phyloP scores from a whole-genome alignment of 495 filamentous ascomycete species.

The Xylaria castorea region DNA sequence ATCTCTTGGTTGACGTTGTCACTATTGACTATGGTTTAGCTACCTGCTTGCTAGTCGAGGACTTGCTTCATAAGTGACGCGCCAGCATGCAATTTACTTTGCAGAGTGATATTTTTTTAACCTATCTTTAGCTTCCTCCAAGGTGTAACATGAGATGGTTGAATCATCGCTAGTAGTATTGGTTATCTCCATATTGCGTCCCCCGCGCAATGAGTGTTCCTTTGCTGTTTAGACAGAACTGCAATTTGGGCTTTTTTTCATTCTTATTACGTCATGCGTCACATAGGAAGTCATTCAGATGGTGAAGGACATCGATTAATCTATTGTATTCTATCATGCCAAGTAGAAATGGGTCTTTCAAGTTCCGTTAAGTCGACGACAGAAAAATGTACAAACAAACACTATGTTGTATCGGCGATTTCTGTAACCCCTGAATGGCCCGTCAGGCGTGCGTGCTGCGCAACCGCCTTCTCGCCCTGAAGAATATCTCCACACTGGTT shows the following conservation, averaged over 20 bases:
- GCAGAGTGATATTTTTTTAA: neutral
- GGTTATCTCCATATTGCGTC: neutral
- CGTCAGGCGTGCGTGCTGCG: slow-evolving; percentile 27
- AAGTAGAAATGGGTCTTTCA: neutral
- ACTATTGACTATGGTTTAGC: neutral
- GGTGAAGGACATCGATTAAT: neutral
- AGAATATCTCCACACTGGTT: slow-evolving; percentile 69
- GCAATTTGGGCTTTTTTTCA: neutral
- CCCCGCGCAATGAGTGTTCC: neutral
- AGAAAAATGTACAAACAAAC: neutral
- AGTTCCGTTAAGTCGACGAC: neutral
- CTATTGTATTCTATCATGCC: neutral
- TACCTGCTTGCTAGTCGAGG: too few species aligned
- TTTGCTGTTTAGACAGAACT: neutral
- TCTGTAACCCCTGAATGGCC: slow-evolving; percentile 26
- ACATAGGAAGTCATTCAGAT: neutral
- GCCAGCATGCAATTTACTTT: neutral
- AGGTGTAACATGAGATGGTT: neutral
- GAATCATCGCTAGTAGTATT: neutral
- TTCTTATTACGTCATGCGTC: neutral
- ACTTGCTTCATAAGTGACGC: neutral
- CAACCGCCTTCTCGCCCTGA: slow-evolving; percentile 66
- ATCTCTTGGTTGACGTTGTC: neutral
- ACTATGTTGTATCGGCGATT: slow-evolving; percentile 9
- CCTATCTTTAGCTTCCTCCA: neutral